Conservation (phyloP, 2,329 filamentous ascomycete species). For the Exophiala alcalophila region DNA sequence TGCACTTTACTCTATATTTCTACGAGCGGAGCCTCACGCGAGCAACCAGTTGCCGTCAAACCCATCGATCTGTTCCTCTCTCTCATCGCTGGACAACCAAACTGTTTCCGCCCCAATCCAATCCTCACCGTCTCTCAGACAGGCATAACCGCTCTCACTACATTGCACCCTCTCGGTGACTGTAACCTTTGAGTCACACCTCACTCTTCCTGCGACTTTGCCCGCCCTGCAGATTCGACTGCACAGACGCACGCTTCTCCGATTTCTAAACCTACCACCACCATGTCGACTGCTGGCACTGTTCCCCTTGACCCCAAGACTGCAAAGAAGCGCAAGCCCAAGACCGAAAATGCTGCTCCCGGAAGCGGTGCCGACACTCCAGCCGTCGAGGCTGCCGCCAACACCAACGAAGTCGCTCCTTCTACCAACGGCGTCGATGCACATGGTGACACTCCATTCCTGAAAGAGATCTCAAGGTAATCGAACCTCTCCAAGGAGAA, state of each 20-base stretch:
- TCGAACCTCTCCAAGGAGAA: constrained; percentile 37
- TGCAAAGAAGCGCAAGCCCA: constrained; percentile 61
- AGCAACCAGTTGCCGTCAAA: constrained; percentile 1
- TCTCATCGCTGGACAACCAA: too few relatives aligned
- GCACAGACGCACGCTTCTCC: too few relatives aligned
- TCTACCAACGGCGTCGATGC: constrained; percentile 59
- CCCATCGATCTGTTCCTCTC: neutral
- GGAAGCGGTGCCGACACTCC: constrained; percentile 48
- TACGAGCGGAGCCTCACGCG: neutral
- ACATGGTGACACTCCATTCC: constrained; percentile 68
- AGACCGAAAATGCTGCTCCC: constrained; percentile 50
- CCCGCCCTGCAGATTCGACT: neutral
- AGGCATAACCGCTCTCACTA: too few relatives aligned
- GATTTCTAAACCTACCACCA: neutral
- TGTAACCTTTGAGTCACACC: too few relatives aligned
- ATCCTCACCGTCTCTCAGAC: neutral
- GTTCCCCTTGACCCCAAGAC: constrained; percentile 56
- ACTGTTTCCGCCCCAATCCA: too few relatives aligned
- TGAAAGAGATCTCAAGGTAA: constrained; percentile 89
- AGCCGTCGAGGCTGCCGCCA: constrained; percentile 35
- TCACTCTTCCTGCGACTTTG: constrained; percentile 1
- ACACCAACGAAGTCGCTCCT: constrained; percentile 37
- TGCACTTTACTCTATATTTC: neutral
- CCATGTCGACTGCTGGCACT: constrained; percentile 24
- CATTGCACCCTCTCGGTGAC: too few relatives aligned